A percentile compares a stretch with the other conserved stretches of the same genome.
phyloP scores from a whole-genome alignment of 768 basidiomycete genomes.

The Porphyrellus cyaneotinctus region DNA sequence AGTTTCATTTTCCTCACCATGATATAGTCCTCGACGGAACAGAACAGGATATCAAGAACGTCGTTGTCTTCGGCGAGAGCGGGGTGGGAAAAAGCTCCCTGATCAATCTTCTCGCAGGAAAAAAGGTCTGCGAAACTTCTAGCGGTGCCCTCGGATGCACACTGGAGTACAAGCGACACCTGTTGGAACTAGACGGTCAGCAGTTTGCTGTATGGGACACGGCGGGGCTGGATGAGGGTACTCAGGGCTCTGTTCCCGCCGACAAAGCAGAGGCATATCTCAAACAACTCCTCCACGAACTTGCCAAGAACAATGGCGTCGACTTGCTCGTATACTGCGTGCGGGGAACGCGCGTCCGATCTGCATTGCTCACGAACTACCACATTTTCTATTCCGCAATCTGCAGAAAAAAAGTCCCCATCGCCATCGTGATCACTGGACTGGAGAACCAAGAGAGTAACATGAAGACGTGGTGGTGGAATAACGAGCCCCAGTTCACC shows the following conservation, averaged over 20 bases:
- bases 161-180: slow-evolving; percentile 27
- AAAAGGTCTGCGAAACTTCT: slow-evolving; percentile 26
- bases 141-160: slow-evolving; percentile 36
- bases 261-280: slow-evolving; percentile 31
- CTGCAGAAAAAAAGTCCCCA: slow-evolving; percentile 38
- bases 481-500: slow-evolving; percentile 23
- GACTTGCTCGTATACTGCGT: slow-evolving; percentile 40
- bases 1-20: not conserved
- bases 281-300: slow-evolving; percentile 33
- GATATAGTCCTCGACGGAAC: not conserved
- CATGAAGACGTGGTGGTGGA: slow-evolving; percentile 34
- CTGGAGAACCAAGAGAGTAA: slow-evolving; percentile 35
- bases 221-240: slow-evolving; percentile 31
- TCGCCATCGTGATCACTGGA: slow-evolving; percentile 38
- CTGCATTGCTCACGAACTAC: slow-evolving; percentile 36
- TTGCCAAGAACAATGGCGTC: slow-evolving; percentile 34
- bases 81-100: slow-evolving; percentile 43
- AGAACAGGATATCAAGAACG: slow-evolving; percentile 25
- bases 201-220: slow-evolving; percentile 32
- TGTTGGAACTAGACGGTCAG: slow-evolving; percentile 15
- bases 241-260: slow-evolving; percentile 25
- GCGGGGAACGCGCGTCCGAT: slow-evolving; percentile 36
- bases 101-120: slow-evolving; percentile 38
- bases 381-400: slow-evolving; percentile 38
- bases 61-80: slow-evolving; percentile 42